A percentile compares a stretch with the other conserved stretches of the same genome.
These are phyloP conservation scores for Candolleomyces efflorescens DNA, from an alignment of 768 basidiomycete species.

Conservation along the genomic window DNA sequence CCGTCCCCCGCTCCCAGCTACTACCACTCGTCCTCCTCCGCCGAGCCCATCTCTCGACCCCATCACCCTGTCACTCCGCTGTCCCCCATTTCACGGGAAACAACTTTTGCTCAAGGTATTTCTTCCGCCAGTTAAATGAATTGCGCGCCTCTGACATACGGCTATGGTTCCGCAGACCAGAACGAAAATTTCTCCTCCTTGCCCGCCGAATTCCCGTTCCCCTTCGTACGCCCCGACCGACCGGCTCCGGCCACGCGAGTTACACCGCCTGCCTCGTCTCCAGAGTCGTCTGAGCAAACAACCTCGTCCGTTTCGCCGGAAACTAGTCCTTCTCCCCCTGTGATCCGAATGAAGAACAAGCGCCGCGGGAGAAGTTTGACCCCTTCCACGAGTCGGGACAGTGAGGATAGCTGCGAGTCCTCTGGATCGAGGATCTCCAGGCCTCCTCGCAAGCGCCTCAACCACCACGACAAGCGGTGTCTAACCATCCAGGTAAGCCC, in stretches of 20 bases:
- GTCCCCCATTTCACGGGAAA: constrained; percentile 33
- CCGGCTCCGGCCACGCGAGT: neutral
- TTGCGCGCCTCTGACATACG: neutral
- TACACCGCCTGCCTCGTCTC: neutral
- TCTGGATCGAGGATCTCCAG: neutral
- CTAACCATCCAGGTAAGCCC: constrained; percentile 60
- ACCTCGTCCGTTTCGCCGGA: constrained; percentile 3
- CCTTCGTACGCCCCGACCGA: neutral
- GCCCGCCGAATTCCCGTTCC: neutral
- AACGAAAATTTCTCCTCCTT: neutral
- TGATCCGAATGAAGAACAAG: constrained; percentile 4
- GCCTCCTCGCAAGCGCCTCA: constrained; percentile 35
- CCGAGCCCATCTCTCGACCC: constrained; percentile 3
- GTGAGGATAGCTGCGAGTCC: neutral
- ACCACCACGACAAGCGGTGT: constrained; percentile 61
- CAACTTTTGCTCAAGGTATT: constrained; percentile 31
- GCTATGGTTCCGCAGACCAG: neutral
- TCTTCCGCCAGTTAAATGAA: neutral
- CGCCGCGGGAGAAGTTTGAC: constrained; percentile 1
- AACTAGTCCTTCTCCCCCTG: neutral
- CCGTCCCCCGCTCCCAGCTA: constrained; percentile 1
- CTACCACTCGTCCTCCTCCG: neutral
- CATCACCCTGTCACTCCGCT: constrained; percentile 29
- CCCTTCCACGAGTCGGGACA: constrained; percentile 4
- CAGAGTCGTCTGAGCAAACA: neutral